Percentiles rank a stretch among this genome's conserved stretches.
These are phyloP conservation scores for Leishmania mexicana DNA, from an alignment of 208 protist species.

Conservation along the genomic window DNA sequence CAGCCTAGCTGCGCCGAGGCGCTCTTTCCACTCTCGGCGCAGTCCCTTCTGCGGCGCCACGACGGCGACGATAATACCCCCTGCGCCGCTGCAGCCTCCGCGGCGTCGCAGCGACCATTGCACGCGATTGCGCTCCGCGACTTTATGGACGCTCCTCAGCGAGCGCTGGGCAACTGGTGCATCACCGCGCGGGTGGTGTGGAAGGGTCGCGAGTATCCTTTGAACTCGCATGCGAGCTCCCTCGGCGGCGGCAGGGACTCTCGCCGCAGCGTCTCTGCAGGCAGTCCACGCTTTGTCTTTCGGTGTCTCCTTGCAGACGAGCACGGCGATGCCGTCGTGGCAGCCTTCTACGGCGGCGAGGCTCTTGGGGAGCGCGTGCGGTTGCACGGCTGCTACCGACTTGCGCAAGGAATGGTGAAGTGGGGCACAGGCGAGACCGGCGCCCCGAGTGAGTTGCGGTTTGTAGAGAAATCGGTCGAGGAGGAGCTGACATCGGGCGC, in stretches of 20 bases:
- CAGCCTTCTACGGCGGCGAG: constrained; percentile 26
- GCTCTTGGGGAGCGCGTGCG: constrained; percentile 26
- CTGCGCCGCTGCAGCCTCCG: not conserved
- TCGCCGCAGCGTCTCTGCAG: not conserved
- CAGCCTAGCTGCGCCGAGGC: constrained; percentile 28
- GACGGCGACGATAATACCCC: not conserved
- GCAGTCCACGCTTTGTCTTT: constrained; percentile 28
- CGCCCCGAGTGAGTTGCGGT: constrained; percentile 42
- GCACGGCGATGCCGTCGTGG: constrained; percentile 52
- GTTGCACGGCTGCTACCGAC: constrained; percentile 34
- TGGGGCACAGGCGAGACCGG: constrained; percentile 39
- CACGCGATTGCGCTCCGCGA: constrained; percentile 39
- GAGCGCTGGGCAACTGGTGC: constrained; percentile 43
- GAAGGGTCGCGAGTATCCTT: constrained; percentile 38
- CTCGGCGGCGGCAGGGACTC: constrained; percentile 3
- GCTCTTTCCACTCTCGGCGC: constrained; percentile 53
- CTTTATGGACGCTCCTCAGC: constrained; percentile 39
- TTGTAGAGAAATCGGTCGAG: constrained; percentile 44
- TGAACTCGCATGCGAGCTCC: constrained; percentile 1
- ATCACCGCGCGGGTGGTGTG: constrained; percentile 62
- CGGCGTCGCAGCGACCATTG: constrained; percentile 1
- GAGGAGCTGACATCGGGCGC: constrained; percentile 6
- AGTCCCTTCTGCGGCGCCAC: constrained; percentile 37
- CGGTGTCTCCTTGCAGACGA: constrained; percentile 60
- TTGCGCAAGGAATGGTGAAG: constrained; percentile 30